These are phyloP conservation scores for Exidia glandulosa DNA, from an alignment of 768 basidiomycete species.

Conservation along the genomic window DNA sequence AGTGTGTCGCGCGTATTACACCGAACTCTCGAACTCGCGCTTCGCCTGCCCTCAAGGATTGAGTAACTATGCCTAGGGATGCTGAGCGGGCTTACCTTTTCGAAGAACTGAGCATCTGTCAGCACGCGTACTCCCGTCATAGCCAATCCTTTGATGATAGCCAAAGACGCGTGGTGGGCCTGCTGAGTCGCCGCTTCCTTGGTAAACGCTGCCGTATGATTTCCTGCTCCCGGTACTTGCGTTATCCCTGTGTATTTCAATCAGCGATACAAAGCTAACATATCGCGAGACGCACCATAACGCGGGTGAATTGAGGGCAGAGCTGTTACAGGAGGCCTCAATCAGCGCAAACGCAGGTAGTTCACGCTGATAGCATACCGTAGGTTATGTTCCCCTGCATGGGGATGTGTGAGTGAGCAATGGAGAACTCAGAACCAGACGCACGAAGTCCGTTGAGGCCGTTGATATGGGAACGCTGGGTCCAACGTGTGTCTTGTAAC, in stretches of 20 bases:
- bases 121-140: slow-evolving; percentile 49
- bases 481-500: slow-evolving; percentile 20
- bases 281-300: slow-evolving; percentile 4
- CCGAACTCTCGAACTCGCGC: neutral
- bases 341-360: slow-evolving; percentile 23
- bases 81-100: slow-evolving; percentile 28
- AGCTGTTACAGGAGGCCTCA: neutral
- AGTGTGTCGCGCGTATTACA: too few relatives aligned
- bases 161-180: slow-evolving; percentile 53
- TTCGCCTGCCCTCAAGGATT: neutral
- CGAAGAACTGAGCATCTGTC: slow-evolving; percentile 45
- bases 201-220: slow-evolving; percentile 62
- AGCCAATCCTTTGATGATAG: slow-evolving; percentile 49
- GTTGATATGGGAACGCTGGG: slow-evolving; percentile 26
- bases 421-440: slow-evolving; percentile 16
- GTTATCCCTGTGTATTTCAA: slow-evolving; percentile 44
- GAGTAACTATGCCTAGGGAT: neutral
- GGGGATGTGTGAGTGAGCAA: neutral
- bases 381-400: slow-evolving; percentile 64
- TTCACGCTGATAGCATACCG: slow-evolving; percentile 28
- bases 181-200: slow-evolving; percentile 44
- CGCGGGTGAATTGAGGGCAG: slow-evolving; percentile 17
- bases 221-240: slow-evolving; percentile 58
- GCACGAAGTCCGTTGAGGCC: slow-evolving; percentile 72
- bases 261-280: neutral